phyloP scores from a whole-genome alignment of 495 filamentous ascomycete genomes.

The Aspergillus incahuasiensis region DNA sequence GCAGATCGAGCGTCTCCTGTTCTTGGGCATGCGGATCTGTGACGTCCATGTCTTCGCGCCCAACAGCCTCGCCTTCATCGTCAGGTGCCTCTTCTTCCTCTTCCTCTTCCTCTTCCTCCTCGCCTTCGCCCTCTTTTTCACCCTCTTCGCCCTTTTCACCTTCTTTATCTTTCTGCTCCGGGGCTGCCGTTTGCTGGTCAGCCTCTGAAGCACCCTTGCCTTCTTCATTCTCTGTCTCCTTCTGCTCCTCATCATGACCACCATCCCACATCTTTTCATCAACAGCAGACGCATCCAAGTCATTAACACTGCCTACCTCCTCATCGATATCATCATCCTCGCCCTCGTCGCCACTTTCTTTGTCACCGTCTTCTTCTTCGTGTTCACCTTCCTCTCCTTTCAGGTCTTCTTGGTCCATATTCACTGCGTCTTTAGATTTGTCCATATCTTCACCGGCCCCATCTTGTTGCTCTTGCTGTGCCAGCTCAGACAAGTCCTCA shows the following conservation, averaged over 20 bases:
- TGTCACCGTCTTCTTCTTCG: slow-evolving; percentile 65
- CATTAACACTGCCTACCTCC: slow-evolving; percentile 83
- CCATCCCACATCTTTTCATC: slow-evolving; percentile 99
- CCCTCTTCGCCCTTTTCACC: slow-evolving; percentile 47
- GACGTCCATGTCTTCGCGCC: slow-evolving; percentile 56
- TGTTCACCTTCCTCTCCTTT: slow-evolving; percentile 37
- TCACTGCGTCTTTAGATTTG: slow-evolving; percentile 75
- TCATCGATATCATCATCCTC: slow-evolving; percentile 74
- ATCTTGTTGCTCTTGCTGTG: slow-evolving; percentile 65
- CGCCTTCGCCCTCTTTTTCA: slow-evolving; percentile 40
- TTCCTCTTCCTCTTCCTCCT: slow-evolving; percentile 52
- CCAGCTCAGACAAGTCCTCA: slow-evolving; percentile 87
- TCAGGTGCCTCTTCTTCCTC: slow-evolving; percentile 54
- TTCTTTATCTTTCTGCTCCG: slow-evolving; percentile 44
- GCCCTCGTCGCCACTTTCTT: slow-evolving; percentile 47
- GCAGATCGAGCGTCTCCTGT: slow-evolving; percentile 58
- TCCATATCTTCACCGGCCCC: slow-evolving; percentile 63
- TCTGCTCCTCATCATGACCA: slow-evolving; percentile 67
- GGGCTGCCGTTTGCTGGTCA: slow-evolving; percentile 59
- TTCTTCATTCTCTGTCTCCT: slow-evolving; percentile 75
- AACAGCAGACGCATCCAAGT: slow-evolving; percentile 78
- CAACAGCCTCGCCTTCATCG: slow-evolving; percentile 58
- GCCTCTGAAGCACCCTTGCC: slow-evolving; percentile 58
- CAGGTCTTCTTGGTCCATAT: slow-evolving; percentile 89
- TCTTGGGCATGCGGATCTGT: slow-evolving; percentile 72